Percentiles rank a stretch among this genome's conserved stretches.
Evolutionary conservation across 495 filamentous ascomycete genomes (phyloP).

Genomic region (Lasiosphaeria ovina): DNA sequence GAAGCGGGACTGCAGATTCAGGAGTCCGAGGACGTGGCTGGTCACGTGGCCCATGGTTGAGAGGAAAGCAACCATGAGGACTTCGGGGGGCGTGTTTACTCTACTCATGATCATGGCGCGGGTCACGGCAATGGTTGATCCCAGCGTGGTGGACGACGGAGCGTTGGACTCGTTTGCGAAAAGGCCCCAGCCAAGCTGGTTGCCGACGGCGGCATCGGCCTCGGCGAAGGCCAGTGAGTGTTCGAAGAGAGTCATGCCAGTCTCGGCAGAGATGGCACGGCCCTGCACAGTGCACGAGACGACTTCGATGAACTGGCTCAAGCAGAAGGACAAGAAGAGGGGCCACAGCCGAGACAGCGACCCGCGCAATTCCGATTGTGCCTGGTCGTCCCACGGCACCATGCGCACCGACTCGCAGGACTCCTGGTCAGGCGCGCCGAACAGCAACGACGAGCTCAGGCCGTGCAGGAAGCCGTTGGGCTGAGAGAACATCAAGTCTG

Average conservation of each 20-base stretch:
- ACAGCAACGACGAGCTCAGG: constrained; percentile 63
- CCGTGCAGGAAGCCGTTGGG: constrained; percentile 67
- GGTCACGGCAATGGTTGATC: constrained; percentile 47
- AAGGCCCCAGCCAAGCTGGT: constrained; percentile 66
- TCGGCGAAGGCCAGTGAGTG: constrained; percentile 96
- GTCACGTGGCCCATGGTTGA: constrained; percentile 85
- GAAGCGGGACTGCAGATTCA: constrained; percentile 72
- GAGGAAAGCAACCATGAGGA: constrained; percentile 82
- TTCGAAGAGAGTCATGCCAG: constrained; percentile 95
- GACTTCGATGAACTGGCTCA: constrained; percentile 86
- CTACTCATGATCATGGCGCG: constrained; percentile 56
- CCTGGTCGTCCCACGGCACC: constrained; percentile 48
- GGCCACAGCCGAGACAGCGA: constrained; percentile 87
- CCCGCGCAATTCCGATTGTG: constrained; percentile 54
- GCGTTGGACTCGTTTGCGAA: constrained; percentile 47
- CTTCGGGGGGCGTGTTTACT: constrained; percentile 83
- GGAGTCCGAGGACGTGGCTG: constrained; percentile 75
- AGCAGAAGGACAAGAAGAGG: constrained; percentile 74
- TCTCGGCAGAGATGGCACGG: constrained; percentile 73
- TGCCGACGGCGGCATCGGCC: constrained; percentile 80
- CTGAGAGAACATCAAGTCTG: constrained; percentile 70
- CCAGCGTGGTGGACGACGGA: constrained; percentile 40
- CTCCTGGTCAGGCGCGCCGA: constrained; percentile 63
- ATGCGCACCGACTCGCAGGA: constrained; percentile 74
- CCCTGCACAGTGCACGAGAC: constrained; percentile 87